Percentiles rank a stretch among this genome's conserved stretches.
Conservation (phyloP, 495 filamentous ascomycete genomes). For the Penicillium maclennaniae region DNA sequence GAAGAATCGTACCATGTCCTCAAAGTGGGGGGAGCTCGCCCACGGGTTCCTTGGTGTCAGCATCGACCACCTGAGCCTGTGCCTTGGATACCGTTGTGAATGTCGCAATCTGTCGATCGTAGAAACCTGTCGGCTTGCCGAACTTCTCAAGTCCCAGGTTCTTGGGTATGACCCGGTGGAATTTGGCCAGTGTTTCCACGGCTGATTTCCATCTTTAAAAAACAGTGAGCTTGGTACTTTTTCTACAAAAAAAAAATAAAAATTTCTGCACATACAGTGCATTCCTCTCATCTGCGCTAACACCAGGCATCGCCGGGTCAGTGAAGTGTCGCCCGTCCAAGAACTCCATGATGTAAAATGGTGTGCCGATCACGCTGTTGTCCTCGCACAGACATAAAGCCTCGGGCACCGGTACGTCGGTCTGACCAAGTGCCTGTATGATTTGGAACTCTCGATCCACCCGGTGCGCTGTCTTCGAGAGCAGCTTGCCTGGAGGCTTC, state of each 20-base stretch:
- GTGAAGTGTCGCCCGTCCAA: conserved; percentile 89
- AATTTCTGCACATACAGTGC: conserved; percentile 52
- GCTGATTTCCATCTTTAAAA: conserved; percentile 79
- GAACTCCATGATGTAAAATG: conserved; percentile 97
- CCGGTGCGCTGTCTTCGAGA: conserved; percentile 90
- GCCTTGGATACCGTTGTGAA: conserved; percentile 71
- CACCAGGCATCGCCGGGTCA: conserved; percentile 76
- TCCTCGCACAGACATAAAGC: conserved; percentile 87
- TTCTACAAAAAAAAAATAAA: no score
- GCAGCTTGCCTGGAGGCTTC: conserved; percentile 87
- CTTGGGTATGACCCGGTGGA: conserved; percentile 70
- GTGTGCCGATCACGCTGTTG: conserved; percentile 69
- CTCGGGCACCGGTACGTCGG: conserved; percentile 82
- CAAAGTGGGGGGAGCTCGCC: conserved; percentile 81
- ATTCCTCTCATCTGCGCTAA: conserved; percentile 59
- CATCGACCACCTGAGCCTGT: conserved; percentile 70
- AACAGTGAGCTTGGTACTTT: background rate
- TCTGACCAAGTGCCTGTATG: conserved; percentile 73
- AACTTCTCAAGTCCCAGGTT: conserved; percentile 64
- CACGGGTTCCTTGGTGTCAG: conserved; percentile 70
- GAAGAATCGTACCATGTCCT: conserved; percentile 79
- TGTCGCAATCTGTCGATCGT: conserved; percentile 79
- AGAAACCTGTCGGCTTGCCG: conserved; percentile 75
- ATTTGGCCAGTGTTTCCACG: conserved; percentile 74
- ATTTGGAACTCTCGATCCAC: conserved; percentile 94